A percentile compares a stretch with the other conserved stretches of the same genome.
Conservation (phyloP, 148 eudicot genomes). For the Pouteria glomerata region DNA sequence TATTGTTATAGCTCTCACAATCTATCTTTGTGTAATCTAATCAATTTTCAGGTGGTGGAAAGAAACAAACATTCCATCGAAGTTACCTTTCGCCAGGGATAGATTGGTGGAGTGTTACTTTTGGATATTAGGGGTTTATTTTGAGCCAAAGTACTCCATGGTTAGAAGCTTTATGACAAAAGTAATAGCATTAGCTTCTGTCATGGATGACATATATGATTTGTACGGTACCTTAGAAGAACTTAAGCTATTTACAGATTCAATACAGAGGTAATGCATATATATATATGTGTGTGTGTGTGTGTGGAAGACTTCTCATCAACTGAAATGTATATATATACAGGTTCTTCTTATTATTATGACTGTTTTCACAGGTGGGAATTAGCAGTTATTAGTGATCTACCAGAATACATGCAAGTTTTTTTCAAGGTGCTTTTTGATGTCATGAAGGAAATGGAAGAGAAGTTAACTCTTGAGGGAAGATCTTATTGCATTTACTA, state of each 20-base stretch:
- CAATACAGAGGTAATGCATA: too few species aligned
- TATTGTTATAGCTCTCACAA: background rate
- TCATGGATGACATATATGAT: background rate
- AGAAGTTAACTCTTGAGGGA: background rate
- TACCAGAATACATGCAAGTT: background rate
- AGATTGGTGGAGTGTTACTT: background rate
- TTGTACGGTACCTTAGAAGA: background rate
- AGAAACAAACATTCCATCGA: background rate
- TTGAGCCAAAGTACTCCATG: background rate
- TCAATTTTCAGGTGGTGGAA: background rate
- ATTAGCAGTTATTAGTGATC: background rate
- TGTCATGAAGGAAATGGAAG: background rate
- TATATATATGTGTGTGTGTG: too few species aligned
- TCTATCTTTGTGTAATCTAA: too few species aligned
- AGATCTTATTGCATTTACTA: background rate
- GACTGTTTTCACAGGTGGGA: background rate
- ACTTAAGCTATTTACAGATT: background rate
- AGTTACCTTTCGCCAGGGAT: background rate
- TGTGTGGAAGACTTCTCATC: too few species aligned
- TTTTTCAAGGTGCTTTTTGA: background rate
- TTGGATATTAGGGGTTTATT: background rate
- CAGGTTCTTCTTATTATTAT: too few species aligned
- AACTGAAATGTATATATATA: too few species aligned
- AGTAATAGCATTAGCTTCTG: background rate
- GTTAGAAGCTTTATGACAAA: background rate